Evolutionary conservation across 306 rosid species (phyloP).

Genomic region (Citrullus amarus): DNA sequence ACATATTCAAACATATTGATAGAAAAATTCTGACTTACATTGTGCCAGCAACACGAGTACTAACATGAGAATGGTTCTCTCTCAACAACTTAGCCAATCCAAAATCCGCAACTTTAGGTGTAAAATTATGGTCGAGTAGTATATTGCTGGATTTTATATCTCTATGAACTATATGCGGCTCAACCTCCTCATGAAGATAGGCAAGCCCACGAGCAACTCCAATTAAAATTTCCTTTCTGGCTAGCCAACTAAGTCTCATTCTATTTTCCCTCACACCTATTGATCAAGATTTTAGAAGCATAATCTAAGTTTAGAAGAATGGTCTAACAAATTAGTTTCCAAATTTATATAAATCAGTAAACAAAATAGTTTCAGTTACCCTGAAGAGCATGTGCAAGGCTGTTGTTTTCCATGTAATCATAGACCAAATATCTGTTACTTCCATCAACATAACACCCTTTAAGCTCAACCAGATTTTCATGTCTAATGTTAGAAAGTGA

Average conservation of each 20-base stretch:
- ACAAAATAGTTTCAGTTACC: constrained; percentile 24
- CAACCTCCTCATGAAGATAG: constrained; percentile 62
- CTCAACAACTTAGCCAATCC: constrained; percentile 61
- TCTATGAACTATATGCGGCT: constrained; percentile 70
- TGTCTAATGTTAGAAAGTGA: constrained; percentile 57
- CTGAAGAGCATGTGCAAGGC: constrained; percentile 46
- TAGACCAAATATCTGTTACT: constrained; percentile 62
- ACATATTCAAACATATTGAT: background rate
- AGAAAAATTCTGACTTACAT: constrained; percentile 39
- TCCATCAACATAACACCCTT: constrained; percentile 82
- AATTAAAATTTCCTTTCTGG: constrained; percentile 38
- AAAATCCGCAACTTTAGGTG: constrained; percentile 67
- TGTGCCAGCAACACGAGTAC: constrained; percentile 95
- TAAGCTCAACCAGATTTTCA: constrained; percentile 60
- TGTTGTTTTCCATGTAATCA: constrained; percentile 84
- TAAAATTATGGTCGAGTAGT: constrained; percentile 56
- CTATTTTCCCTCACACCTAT: constrained; percentile 53
- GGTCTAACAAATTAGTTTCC: background rate
- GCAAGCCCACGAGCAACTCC: constrained; percentile 76
- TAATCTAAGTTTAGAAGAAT: background rate
- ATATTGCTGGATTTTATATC: constrained; percentile 82
- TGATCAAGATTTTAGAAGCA: constrained; percentile 5
- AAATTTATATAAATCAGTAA: background rate
- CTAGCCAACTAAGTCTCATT: constrained; percentile 48
- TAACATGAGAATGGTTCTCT: constrained; percentile 57